phyloP scores from a whole-genome alignment of 1,284 basidiomycete genomes.

The Xanthoconium separans region DNA sequence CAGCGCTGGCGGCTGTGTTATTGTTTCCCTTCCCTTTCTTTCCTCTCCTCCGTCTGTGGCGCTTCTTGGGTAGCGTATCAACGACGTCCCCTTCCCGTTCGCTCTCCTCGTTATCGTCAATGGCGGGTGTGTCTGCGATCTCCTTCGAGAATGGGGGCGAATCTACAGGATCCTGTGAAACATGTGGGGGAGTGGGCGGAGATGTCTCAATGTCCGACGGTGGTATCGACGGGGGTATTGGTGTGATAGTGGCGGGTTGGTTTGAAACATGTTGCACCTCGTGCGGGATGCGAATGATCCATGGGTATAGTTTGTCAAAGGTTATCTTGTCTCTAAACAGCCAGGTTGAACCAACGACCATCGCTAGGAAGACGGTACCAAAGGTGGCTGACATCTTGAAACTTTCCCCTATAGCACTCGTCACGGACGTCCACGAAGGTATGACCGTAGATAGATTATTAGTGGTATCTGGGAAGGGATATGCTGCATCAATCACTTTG shows the following conservation, averaged over 20 bases:
- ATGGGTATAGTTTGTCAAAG: slow-evolving; percentile 12
- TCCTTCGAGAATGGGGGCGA: slow-evolving; percentile 3
- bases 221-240: background rate
- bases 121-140: slow-evolving; percentile 10
- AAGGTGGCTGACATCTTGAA: slow-evolving; percentile 14
- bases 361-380: slow-evolving; percentile 25
- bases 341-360: slow-evolving; percentile 24
- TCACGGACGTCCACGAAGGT: slow-evolving; percentile 20
- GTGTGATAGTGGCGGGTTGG: background rate
- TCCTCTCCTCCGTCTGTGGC: slow-evolving; percentile 44
- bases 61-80: slow-evolving; percentile 46
- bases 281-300: background rate
- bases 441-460: slow-evolving; percentile 12
- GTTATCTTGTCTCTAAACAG: slow-evolving; percentile 27
- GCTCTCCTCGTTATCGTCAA: slow-evolving; percentile 51
- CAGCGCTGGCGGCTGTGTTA: slow-evolving; percentile 29
- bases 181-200: background rate
- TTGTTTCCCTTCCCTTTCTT: slow-evolving; percentile 46
- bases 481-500: slow-evolving; percentile 6
- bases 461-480: slow-evolving; percentile 17
- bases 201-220: background rate
- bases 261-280: slow-evolving; percentile 1
- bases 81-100: slow-evolving; percentile 54
- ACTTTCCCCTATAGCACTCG: slow-evolving; percentile 9
- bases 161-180: slow-evolving; percentile 6